These are phyloP conservation scores for Fusarium buxicola DNA, from an alignment of 2,329 filamentous ascomycete species.

Conservation along the genomic window DNA sequence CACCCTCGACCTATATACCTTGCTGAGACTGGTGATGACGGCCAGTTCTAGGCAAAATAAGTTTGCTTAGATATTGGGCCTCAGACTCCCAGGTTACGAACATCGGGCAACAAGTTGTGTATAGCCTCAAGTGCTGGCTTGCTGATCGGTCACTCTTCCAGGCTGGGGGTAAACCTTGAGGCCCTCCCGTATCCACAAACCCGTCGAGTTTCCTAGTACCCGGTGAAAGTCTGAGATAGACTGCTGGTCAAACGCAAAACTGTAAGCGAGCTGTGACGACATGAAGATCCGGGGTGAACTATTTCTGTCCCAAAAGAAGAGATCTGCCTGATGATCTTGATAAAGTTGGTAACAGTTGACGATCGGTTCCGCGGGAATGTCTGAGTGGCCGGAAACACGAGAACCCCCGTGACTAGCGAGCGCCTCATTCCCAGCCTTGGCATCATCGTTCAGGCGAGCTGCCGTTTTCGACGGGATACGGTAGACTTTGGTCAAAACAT, in stretches of 20 bases:
- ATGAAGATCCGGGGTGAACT: constrained; percentile 12
- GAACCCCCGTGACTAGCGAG: not conserved
- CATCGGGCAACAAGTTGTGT: not conserved
- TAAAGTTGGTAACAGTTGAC: not conserved
- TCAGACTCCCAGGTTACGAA: not conserved
- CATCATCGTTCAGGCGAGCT: not conserved
- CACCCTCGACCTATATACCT: constrained; percentile 20
- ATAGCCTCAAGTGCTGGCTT: not conserved
- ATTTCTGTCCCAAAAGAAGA: not conserved
- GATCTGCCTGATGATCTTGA: not conserved
- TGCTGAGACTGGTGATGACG: not conserved
- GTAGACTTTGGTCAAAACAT: not conserved
- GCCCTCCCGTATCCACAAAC: not conserved
- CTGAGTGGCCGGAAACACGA: not conserved
- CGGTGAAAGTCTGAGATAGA: not conserved
- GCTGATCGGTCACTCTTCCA: constrained; percentile 11
- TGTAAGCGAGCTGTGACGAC: not conserved
- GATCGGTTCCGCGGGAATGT: constrained; percentile 22
- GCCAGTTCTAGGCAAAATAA: not conserved
- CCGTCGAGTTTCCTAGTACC: not conserved
- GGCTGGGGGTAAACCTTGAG: constrained; percentile 9
- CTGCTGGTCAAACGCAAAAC: not conserved
- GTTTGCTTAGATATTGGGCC: not conserved
- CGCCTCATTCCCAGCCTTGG: constrained; percentile 14
- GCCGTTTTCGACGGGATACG: constrained; percentile 19